These are phyloP conservation scores for peach (Prunus persica) DNA, from an alignment of 306 rosid species.

Conservation along the genomic window DNA sequence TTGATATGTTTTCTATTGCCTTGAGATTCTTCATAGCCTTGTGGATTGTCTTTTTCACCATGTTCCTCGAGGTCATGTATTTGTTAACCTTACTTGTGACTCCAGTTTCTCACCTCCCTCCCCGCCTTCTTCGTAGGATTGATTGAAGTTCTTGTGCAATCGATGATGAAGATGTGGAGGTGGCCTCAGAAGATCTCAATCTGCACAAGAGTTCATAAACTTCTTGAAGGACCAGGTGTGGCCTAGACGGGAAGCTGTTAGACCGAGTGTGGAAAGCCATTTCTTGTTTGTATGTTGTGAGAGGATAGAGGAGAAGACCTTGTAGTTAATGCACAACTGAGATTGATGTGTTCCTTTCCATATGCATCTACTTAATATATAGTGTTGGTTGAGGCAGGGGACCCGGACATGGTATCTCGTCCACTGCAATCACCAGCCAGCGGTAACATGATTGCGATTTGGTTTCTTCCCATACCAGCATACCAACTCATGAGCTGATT, in stretches of 20 bases:
- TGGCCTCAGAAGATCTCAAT: conserved; percentile 17
- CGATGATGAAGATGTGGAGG: conserved; percentile 24
- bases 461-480: conserved; percentile 21
- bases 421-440: not conserved
- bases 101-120: not conserved
- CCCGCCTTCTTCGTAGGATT: not conserved
- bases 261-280: conserved; percentile 22
- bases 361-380: not conserved
- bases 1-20: no score
- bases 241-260: conserved; percentile 33
- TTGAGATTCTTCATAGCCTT: not conserved
- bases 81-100: not conserved
- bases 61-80: not conserved
- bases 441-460: conserved; percentile 22
- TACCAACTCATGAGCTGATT: not conserved
- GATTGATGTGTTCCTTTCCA: conserved; percentile 1
- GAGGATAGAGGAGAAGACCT: not conserved
- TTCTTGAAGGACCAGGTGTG: conserved; percentile 22
- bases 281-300: not conserved
- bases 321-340: conserved; percentile 1
- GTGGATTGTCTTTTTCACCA: not conserved
- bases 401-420: conserved; percentile 28
- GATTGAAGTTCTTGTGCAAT: not conserved
- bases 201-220: conserved; percentile 18
- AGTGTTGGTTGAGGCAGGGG: conserved; percentile 1